Evolutionary conservation across 805 yeast genomes (phyloP), one percentile per base, ranked within the genome.

Genomic region (Metschnikowia arizonensis): DNA sequence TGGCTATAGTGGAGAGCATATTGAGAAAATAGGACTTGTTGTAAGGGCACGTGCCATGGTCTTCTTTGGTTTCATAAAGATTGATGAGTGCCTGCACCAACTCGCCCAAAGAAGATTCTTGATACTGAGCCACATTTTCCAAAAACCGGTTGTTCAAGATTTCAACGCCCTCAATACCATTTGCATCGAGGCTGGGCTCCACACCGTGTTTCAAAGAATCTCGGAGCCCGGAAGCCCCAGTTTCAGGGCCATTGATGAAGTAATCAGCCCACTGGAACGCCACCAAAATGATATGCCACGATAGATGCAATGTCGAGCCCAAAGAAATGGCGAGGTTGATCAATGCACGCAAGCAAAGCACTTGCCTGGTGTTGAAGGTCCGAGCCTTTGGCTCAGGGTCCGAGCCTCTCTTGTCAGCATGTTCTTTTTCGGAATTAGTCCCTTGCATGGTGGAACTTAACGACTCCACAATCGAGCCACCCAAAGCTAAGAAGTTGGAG

Each of bases 191-290:
- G 11, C 58, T 59, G 0, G 80, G 62, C 5, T 60, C 66, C 5
- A 21, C 25, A 4, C 9, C 25, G 25, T 28, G 12, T 19, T 37
- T 37, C 14, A 11, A 11, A 10, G 28, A 14, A 12, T 34, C 38
- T 23, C 38, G 9, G 32, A 32, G 40, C 7, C 33, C 33, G 23
- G 32, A 37, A 19, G 9, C n/a, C 8, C 33, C 33, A 12, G 65
- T 66, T 40, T 70, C 73, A 0, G 71, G 66, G 0, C 91, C 91
- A 57, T 81, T 72, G n/a, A 84, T 55, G 53, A 69, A 85, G 55
- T 81, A 85, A 45, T 85, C 81, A 40, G 83, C 73, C 95, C 95
- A 86, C 62, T 85, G 95, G 46, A 88, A 69, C 0, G 95, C 77
- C 4, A 78, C 72, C 71, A 71, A 71, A 17, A 71, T 59, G 24